A percentile compares a stretch with the other conserved stretches of the same genome.
Conservation (phyloP, 495 filamentous ascomycete genomes). For the Annulohypoxylon nitens region DNA sequence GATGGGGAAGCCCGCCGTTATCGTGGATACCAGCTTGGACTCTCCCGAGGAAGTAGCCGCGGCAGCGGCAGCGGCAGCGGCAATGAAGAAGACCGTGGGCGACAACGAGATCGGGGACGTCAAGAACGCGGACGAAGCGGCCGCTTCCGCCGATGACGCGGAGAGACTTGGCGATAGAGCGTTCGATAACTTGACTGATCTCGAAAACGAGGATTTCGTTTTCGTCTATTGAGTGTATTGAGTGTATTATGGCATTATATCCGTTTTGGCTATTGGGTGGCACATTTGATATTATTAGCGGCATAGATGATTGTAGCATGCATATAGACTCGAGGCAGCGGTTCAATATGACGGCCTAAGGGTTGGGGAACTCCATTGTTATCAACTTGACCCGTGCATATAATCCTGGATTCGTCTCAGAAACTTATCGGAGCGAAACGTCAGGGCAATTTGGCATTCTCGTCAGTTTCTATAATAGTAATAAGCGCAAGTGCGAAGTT, state of each 20-base stretch:
- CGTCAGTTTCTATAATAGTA: no score
- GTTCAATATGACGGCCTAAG: not conserved
- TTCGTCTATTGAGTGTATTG: constrained; percentile 61
- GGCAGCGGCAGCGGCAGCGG: constrained; percentile 13
- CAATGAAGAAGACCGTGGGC: not conserved
- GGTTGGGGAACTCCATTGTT: not conserved
- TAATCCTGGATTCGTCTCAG: not conserved
- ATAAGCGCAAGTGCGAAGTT: no score
- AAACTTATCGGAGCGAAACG: not conserved
- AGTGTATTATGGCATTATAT: not conserved
- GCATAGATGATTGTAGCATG: not conserved
- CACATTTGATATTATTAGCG: not conserved
- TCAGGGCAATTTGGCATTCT: not conserved
- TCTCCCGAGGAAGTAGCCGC: constrained; percentile 35
- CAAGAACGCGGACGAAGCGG: constrained; percentile 19
- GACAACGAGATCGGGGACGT: not conserved
- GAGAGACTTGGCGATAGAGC: constrained; percentile 53
- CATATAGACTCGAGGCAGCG: not conserved
- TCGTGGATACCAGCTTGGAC: constrained; percentile 48
- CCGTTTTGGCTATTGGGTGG: not conserved
- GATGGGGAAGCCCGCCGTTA: constrained; percentile 63
- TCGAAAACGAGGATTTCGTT: constrained; percentile 64
- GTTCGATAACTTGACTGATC: constrained; percentile 62
- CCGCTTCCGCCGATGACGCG: not conserved
- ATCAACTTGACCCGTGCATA: not conserved